Evolutionary conservation across 768 basidiomycete genomes (phyloP).

Genomic region (Rhodosporidiobolus odoratus): DNA sequence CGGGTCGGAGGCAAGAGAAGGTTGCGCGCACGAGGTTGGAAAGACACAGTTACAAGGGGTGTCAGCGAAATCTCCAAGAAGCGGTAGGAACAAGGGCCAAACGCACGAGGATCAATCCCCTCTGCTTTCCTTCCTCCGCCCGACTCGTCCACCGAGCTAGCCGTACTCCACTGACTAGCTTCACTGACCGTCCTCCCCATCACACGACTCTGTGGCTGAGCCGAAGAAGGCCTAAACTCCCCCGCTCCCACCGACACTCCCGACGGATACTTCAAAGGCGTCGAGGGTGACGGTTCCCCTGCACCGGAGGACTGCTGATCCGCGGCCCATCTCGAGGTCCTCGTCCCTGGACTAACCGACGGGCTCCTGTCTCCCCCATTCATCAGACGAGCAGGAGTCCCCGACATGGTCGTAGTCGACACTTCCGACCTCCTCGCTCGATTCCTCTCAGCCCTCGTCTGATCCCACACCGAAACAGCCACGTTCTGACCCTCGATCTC

Average conservation of each 20-base stretch:
- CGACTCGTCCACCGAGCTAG: constrained; percentile 28
- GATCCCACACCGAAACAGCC: constrained; percentile 20
- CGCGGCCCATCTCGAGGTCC: not conserved
- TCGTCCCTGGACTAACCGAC: not conserved
- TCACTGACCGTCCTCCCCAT: not conserved
- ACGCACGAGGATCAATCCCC: constrained; percentile 29
- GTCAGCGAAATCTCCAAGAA: not conserved
- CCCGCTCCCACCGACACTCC: not conserved
- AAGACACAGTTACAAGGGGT: not conserved
- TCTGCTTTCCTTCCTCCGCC: constrained; percentile 50
- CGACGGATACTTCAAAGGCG: not conserved
- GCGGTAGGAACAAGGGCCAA: no score
- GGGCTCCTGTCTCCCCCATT: not conserved
- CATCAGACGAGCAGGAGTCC: no score
- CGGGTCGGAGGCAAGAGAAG: not conserved
- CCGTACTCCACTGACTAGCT: not conserved
- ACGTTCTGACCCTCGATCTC: constrained; percentile 31
- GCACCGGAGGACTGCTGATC: not conserved
- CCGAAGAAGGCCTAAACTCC: not conserved
- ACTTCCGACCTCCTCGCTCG: not conserved
- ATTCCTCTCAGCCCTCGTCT: not conserved
- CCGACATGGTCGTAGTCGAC: no score
- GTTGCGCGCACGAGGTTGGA: no score
- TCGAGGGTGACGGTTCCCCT: not conserved
- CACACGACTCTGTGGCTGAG: not conserved